phyloP scores from a whole-genome alignment of 1,284 basidiomycete species.

The Veloporphyrellus conicus region DNA sequence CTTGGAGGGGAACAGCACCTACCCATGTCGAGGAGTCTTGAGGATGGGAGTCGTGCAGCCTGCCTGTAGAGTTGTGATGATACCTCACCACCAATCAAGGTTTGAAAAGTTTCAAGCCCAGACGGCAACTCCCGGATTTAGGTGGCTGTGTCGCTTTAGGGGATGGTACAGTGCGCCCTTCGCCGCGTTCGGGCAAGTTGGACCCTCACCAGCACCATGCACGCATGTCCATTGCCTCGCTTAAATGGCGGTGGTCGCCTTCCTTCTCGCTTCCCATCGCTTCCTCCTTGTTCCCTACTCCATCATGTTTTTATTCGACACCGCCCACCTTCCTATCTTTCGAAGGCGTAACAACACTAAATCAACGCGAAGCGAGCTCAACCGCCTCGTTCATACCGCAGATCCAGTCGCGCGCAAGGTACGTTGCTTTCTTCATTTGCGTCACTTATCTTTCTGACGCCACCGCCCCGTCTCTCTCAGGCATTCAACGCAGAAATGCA shows the following conservation, averaged over 20 bases:
- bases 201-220: conserved; percentile 12
- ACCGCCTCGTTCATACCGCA: conserved; percentile 80
- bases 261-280: conserved; percentile 27
- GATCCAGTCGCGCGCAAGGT: conserved; percentile 82
- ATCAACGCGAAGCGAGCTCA: conserved; percentile 81
- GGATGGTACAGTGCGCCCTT: conserved; percentile 4
- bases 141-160: conserved; percentile 12
- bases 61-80: conserved; percentile 26
- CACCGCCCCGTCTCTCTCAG: conserved; percentile 29
- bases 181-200: neutral
- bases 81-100: conserved; percentile 33
- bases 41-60: conserved; percentile 27
- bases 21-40: conserved; percentile 53
- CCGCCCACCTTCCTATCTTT: conserved; percentile 20
- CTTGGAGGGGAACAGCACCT: conserved; percentile 32
- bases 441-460: conserved; percentile 2
- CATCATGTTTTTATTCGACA: conserved; percentile 22
- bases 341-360: conserved; percentile 21
- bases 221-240: conserved; percentile 18
- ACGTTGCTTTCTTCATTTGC: conserved; percentile 12
- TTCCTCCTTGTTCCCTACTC: conserved; percentile 15
- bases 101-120: conserved; percentile 24
- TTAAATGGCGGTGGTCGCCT: conserved; percentile 22
- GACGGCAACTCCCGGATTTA: conserved; percentile 25
- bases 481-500: conserved; percentile 97